These are phyloP conservation scores for Parastagonospora nodorum DNA, from an alignment of 2,329 filamentous ascomycete species.

Conservation along the genomic window DNA sequence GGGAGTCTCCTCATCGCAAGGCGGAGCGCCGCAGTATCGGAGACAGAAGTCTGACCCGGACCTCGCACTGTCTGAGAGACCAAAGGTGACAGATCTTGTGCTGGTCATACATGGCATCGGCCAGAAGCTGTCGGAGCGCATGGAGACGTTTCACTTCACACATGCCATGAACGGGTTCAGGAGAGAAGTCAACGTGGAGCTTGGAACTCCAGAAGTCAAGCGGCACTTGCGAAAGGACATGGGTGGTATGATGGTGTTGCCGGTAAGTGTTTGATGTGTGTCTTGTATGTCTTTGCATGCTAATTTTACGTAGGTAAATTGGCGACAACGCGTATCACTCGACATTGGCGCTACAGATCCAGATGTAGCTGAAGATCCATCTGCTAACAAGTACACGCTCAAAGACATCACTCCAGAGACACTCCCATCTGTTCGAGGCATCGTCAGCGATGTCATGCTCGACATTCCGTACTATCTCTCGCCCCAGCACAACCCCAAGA, in stretches of 20 bases:
- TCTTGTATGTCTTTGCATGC: neutral
- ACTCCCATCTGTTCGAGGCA: slow-evolving; percentile 84
- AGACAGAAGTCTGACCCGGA: slow-evolving; percentile 56
- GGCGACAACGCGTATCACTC: slow-evolving; percentile 86
- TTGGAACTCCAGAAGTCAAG: slow-evolving; percentile 75
- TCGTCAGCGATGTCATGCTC: slow-evolving; percentile 97
- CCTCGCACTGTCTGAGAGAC: slow-evolving; percentile 68
- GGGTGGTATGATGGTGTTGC: slow-evolving; percentile 90
- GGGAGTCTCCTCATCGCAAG: slow-evolving; percentile 52
- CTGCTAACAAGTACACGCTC: slow-evolving; percentile 68
- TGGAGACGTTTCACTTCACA: slow-evolving; percentile 97
- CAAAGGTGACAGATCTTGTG: slow-evolving; percentile 82
- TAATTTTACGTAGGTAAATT: slow-evolving; percentile 67
- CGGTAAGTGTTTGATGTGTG: slow-evolving; percentile 48
- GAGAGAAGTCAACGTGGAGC: slow-evolving; percentile 81
- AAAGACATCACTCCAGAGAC: slow-evolving; percentile 92
- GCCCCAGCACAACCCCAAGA: slow-evolving; percentile 84
- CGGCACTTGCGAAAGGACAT: slow-evolving; percentile 75
- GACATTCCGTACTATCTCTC: slow-evolving; percentile 98
- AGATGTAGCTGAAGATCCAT: slow-evolving; percentile 60
- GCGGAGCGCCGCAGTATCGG: slow-evolving; percentile 47
- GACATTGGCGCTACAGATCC: slow-evolving; percentile 69
- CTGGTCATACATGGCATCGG: slow-evolving; percentile 95
- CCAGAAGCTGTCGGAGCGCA: slow-evolving; percentile 90
- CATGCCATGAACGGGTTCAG: slow-evolving; percentile 93